phyloP scores from a whole-genome alignment of 345 rosid genomes.

The Citrus mangshanensis region DNA sequence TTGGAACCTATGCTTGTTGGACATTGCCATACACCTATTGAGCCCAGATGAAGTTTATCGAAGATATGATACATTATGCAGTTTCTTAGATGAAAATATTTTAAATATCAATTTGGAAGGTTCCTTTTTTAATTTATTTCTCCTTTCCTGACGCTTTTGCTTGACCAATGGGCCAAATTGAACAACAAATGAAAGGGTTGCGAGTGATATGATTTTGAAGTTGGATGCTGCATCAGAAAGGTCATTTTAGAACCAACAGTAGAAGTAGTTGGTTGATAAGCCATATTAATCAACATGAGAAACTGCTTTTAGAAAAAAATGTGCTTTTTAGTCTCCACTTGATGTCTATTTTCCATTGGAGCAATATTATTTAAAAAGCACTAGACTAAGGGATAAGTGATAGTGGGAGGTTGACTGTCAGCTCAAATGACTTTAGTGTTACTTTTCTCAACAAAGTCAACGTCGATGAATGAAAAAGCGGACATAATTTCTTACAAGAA shows the following conservation, averaged over 20 bases:
- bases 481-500: constrained; percentile 4
- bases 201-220: neutral
- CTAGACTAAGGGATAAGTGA: constrained; percentile 6
- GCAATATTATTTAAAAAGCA: constrained; percentile 8
- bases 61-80: neutral
- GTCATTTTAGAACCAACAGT: neutral
- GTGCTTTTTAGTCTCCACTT: neutral
- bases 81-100: constrained; percentile 1
- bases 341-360: neutral
- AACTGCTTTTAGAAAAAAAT: neutral
- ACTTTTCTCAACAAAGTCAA: constrained; percentile 15
- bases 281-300: neutral
- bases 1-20: constrained; percentile 1
- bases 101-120: neutral
- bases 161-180: neutral
- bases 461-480: neutral
- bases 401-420: constrained; percentile 28
- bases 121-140: constrained; percentile 4
- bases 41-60: neutral
- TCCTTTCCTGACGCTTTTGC: neutral
- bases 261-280: neutral
- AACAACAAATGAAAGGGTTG: neutral
- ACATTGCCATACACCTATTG: constrained; percentile 21
- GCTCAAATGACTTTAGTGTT: neutral
- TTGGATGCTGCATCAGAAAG: neutral